phyloP scores from a whole-genome alignment of 805 yeast species.

The Cyberlindnera subsufficiens region DNA sequence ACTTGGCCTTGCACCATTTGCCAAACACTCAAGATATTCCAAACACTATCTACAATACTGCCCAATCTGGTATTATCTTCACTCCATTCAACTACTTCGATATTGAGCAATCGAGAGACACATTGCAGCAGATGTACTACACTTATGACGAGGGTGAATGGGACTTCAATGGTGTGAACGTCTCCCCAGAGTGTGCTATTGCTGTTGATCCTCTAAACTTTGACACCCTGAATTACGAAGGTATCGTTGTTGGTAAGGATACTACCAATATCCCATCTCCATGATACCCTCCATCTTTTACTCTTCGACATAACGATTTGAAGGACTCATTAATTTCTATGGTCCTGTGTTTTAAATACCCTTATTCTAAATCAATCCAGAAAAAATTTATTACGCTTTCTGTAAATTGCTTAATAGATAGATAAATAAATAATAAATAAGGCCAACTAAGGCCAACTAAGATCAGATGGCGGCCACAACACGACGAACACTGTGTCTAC shows the following conservation, averaged over 20 bases:
- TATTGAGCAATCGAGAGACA: conserved; percentile 19
- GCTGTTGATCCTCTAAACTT: conserved; percentile 13
- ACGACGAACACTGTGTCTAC: not conserved
- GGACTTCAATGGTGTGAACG: conserved; percentile 21
- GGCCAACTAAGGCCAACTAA: not conserved
- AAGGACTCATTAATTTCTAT: too few species aligned
- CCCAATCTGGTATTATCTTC: conserved; percentile 18
- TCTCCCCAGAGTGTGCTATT: conserved; percentile 12
- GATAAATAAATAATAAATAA: not conserved
- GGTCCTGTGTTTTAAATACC: too few species aligned
- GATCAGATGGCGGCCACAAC: not conserved
- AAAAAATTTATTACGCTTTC: too few species aligned
- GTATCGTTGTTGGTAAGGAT: conserved; percentile 17
- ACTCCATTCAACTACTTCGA: conserved; percentile 27
- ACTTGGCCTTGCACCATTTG: conserved; percentile 24
- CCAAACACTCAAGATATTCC: conserved; percentile 27
- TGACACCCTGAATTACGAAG: conserved; percentile 17
- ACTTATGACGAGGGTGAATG: conserved; percentile 17
- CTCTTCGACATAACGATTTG: too few species aligned
- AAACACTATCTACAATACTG: conserved; percentile 24
- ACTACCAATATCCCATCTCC: conserved; percentile 22
- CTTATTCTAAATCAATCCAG: too few species aligned
- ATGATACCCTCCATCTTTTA: conserved; percentile 2
- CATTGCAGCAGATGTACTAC: conserved; percentile 20
- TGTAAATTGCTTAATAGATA: not conserved